Evolutionary conservation across 345 rosid species (phyloP), one percentile per base, ranked within the genome.

Genomic region (Excoecaria cochinchinensis): DNA sequence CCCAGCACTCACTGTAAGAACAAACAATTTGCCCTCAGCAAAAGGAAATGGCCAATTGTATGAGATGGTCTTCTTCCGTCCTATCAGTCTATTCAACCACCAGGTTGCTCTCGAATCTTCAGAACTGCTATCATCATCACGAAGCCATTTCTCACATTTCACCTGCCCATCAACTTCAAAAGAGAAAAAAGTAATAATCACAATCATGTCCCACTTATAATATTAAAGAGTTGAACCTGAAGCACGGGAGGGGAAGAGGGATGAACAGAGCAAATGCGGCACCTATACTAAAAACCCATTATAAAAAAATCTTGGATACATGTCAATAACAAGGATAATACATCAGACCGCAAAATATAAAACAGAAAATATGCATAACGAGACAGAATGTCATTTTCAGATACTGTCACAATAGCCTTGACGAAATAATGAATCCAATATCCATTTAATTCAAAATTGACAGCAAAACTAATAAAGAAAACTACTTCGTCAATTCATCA

Each of bases 131-230:
- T 89, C 93, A 78, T 92, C 95, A 80, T 90, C 95, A 31, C 90
- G 90, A 67, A 89, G 89, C 99, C 99, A 94, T 78, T 90, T 92
- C 84, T 94, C 98, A 76, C 98, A 94, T 86, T 91, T 94, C 71
- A 89, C 87, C 79, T 82, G 93, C 69, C 91, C 89, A 78, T 94
- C 99, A 80, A 94, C 99, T 94, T 86, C 82, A 86, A 31, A 42
- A 55, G 61, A 50, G 12, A 17, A 57, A 12, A 31, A 6, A 6
- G 10, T 17, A 48, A 42, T 51, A 74, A 21, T 8, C 36, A 67
- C 12, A 24, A 48, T 42, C 3, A 52, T 9, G 13, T 38, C 46
- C 47, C 24, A 8, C 1, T 5, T 21, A 39, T 7, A 64, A 48
- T n/a, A 53, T 51, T 38, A 38, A 40, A 74, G 63, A 46, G 52